Evolutionary conservation across 2,329 filamentous ascomycete genomes (phyloP), one percentile per base, ranked within the genome.

Genomic region (Penicillium corylophilum): DNA sequence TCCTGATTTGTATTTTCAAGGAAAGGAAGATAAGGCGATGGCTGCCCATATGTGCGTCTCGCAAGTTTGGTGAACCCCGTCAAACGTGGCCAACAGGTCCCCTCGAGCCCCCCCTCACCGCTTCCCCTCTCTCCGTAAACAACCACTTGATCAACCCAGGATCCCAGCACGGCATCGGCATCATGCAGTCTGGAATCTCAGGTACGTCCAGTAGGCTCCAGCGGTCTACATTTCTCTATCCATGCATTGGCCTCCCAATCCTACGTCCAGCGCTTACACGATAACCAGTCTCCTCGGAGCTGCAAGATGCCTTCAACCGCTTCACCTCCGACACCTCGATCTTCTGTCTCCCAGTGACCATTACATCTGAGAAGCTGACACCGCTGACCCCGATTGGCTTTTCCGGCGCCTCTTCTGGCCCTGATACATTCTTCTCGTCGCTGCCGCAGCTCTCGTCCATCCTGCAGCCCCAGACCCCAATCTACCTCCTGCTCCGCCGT

Each of bases 401-500:
- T 62, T 59, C 70, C 8, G 64, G 67, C 47, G 51, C 56, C 29
- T 74, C 75, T 54, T 62, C 71, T n/a, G 61, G 63, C 54, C 50
- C 54, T 24, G 54, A 76, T 29, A 71, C 75, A 15, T 82, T 83
- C 68, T 78, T 77, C 65, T 67, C 75, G 20, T 79, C 79, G 10
- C 74, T 83, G 9, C 66, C 71, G 5, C 66, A 71, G 46, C 75
- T 86, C 35, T 66, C 74, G 46, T 66, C 76, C 7, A 73, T 81
- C 65, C 73, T 86, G 54, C 74, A 79, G 29, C 77, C 79, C 53
- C 81, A 79, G 55, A 75, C 75, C 29, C 82, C 84, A 2, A 72
- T 82, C 46, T 87, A 86, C 71, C 77, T 87, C 51, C 74, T 87
- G 48, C 76, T 86, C 56, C 82, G 83, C 53, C 76, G 77, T 46